Evolutionary conservation across 257 asterid species (phyloP), one percentile per base, ranked within the genome.

Genomic region (Leptodermis oblonga): DNA sequence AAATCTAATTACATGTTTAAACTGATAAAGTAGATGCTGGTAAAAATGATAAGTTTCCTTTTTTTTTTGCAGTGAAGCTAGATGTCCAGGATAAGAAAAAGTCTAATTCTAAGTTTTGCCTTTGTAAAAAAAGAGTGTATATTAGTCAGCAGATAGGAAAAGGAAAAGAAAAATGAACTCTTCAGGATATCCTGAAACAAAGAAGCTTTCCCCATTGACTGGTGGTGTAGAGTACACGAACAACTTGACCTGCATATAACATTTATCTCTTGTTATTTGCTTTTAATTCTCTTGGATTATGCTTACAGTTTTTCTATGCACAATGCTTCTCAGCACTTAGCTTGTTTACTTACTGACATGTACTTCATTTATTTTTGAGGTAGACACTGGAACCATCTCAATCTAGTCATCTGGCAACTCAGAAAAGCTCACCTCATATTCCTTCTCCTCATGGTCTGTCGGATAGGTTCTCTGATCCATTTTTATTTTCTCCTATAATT

Each of bases 401-500:
- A 58, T 70, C 83, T 52, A 77, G 74, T 74, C 70, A 86, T 69
- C 39, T 60, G 77, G 73, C 79, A 62, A 59, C 49, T 11, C 78
- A 54, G 77, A 86, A 82, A 82, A 84, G 78, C 62, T 74, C 85
- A 71, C 77, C 80, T 23, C 80, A 70, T 68, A 81, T 80, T n/a
- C 84, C 87, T 39, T 76, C 90, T 60, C 69, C 87, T 67, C 79
- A 88, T 58, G 86, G 93, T 90, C 74, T 61, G 74, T 56, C 33
- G 37, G 46, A 58, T 69, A 62, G 42, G 25, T 73, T 54, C 61
- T 65, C 76, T 67, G 31, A n/a, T n/a, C n/a, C n/a, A n/a, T n/a
- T n/a, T 13, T 14, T 0, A 13, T 42, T 41, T 43, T 62, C 31
- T 70, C 61, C 66, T 74, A 67, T 62, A 65, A 48, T 76, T 68